Percentiles rank a stretch among this genome's conserved stretches.
Conservation (phyloP, 768 basidiomycete species). For the Leccinellum luteum region DNA sequence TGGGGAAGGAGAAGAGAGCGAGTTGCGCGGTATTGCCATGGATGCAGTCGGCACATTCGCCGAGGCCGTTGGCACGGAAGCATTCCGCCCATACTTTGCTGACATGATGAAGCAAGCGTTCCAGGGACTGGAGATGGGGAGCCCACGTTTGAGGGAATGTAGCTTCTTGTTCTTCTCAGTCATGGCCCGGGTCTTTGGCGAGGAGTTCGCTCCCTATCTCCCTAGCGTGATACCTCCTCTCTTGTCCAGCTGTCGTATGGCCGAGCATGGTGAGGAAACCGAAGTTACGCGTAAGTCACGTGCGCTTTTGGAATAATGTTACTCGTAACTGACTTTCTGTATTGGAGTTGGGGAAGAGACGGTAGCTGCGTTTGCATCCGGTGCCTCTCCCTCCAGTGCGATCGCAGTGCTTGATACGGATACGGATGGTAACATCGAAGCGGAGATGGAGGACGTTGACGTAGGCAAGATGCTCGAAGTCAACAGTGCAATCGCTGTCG, state of each 20-base stretch:
- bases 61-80: constrained; percentile 91
- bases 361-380: constrained; percentile 66
- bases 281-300: constrained; percentile 40
- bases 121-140: constrained; percentile 82
- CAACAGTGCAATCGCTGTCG: constrained; percentile 94
- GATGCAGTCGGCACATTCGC: constrained; percentile 99
- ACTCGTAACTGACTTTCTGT: constrained; percentile 2
- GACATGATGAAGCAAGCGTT: constrained; percentile 96
- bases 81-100: constrained; percentile 94
- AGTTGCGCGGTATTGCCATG: constrained; percentile 95
- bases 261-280: constrained; percentile 68
- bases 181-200: constrained; percentile 95
- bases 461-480: constrained; percentile 87
- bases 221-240: constrained; percentile 84
- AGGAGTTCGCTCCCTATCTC: constrained; percentile 89
- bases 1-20: constrained; percentile 87
- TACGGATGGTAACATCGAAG: constrained; percentile 51
- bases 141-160: constrained; percentile 87
- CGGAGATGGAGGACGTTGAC: constrained; percentile 76
- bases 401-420: constrained; percentile 59
- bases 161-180: constrained; percentile 98
- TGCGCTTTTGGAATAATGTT: neutral
- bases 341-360: constrained; percentile 48
- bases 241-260: constrained; percentile 76
- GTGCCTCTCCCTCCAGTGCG: constrained; percentile 68